phyloP scores from a whole-genome alignment of 768 basidiomycete genomes.

The Coprinopsis marcescibilis region DNA sequence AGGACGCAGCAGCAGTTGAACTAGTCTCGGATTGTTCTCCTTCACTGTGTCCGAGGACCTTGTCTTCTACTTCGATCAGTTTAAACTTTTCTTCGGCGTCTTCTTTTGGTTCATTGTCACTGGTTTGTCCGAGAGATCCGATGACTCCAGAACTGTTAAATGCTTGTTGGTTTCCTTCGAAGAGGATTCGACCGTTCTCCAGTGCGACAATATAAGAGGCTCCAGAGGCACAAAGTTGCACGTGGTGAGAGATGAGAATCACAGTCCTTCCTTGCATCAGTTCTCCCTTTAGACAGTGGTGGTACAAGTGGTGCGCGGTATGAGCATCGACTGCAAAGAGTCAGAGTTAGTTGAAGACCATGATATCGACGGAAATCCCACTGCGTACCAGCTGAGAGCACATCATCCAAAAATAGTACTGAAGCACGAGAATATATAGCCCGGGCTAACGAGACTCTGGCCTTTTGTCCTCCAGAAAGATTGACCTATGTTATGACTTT shows the following conservation, averaged over 20 bases:
- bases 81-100: conserved; percentile 46
- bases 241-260: conserved; percentile 91
- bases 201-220: conserved; percentile 79
- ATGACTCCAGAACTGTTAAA: conserved; percentile 66
- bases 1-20: conserved; percentile 36
- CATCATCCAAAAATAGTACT: conserved; percentile 79
- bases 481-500: conserved; percentile 30
- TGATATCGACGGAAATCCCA: no score
- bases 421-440: conserved; percentile 89
- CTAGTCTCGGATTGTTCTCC: conserved; percentile 37
- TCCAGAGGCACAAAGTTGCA: conserved; percentile 77
- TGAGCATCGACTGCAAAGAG: conserved; percentile 94
- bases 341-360: no score
- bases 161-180: conserved; percentile 56
- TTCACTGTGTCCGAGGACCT: conserved; percentile 39
- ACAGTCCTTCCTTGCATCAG: conserved; percentile 76
- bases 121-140: conserved; percentile 51
- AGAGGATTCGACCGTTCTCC: conserved; percentile 72
- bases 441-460: conserved; percentile 53
- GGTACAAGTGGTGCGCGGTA: conserved; percentile 81
- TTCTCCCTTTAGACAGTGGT: conserved; percentile 75
- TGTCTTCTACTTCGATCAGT: conserved; percentile 37
- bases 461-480: conserved; percentile 60
- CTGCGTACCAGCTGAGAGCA: conserved; percentile 43
- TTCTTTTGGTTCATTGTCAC: conserved; percentile 29